These are phyloP conservation scores for Potentilla sterilis DNA, from an alignment of 306 rosid genomes.

Conservation along the genomic window DNA sequence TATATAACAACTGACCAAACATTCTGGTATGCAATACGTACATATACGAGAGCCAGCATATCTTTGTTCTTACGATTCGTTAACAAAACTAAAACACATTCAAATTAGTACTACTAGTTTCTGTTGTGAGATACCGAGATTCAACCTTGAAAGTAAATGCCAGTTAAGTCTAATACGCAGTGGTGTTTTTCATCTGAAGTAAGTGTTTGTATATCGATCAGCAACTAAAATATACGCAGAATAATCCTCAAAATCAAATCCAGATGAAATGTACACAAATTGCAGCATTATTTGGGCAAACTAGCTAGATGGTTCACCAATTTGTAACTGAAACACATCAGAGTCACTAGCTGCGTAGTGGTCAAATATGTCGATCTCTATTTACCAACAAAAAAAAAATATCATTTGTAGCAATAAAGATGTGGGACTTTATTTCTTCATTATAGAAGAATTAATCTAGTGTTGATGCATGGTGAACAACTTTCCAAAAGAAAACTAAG, in stretches of 20 bases:
- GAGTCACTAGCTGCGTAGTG: neutral
- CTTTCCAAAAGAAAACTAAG: neutral
- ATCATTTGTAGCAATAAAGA: neutral
- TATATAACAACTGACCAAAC: slow-evolving; percentile 8
- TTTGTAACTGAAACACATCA: neutral
- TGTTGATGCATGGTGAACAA: neutral
- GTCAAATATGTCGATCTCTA: too few species aligned
- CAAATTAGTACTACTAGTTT: neutral
- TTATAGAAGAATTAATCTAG: neutral
- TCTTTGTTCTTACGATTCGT: neutral
- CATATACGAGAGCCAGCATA: neutral
- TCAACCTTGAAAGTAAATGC: neutral
- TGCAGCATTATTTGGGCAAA: too few species aligned
- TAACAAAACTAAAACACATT: neutral
- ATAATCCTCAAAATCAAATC: neutral
- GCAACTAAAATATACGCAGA: neutral
- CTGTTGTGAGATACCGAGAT: neutral
- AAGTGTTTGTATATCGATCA: neutral
- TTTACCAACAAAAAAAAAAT: too few species aligned
- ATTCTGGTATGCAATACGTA: neutral
- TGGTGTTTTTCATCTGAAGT: neutral
- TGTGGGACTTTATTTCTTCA: neutral
- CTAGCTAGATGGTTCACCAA: too few species aligned
- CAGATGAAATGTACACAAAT: too few species aligned
- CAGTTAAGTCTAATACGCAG: neutral